phyloP scores from a whole-genome alignment of 2,329 filamentous ascomycete genomes.

The Nothophoma quercina region DNA sequence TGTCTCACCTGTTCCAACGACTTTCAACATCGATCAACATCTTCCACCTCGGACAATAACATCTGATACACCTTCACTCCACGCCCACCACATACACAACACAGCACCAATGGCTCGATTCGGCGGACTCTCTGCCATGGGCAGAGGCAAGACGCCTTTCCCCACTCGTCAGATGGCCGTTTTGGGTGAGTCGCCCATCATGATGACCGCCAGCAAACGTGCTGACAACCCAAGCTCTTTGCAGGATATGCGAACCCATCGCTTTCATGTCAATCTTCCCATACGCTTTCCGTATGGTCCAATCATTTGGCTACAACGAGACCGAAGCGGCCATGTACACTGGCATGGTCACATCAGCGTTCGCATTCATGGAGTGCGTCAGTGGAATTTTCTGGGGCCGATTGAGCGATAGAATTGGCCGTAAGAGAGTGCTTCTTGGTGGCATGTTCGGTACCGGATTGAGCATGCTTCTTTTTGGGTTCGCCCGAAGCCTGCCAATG shows the following conservation, averaged over 20 bases:
- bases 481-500: constrained; percentile 80
- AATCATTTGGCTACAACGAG: constrained; percentile 84
- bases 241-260: constrained; percentile 97
- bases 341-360: constrained; percentile 94
- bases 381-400: constrained; percentile 93
- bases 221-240: constrained; percentile 69
- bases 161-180: constrained; percentile 66
- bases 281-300: constrained; percentile 97
- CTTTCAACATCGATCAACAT: constrained; percentile 10
- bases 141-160: constrained; percentile 56
- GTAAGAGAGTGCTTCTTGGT: constrained; percentile 89
- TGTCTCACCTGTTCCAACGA: constrained; percentile 37
- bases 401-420: constrained; percentile 87
- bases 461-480: constrained; percentile 92
- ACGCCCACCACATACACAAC: constrained; percentile 7
- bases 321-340: constrained; percentile 89
- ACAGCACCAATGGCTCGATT: constrained; percentile 41
- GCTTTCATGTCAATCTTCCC: constrained; percentile 99
- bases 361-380: constrained; percentile 93
- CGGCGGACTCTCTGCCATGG: constrained; percentile 36
- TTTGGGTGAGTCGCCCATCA: constrained; percentile 53
- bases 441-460: constrained; percentile 91
- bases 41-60: constrained; percentile 19
- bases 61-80: constrained; percentile 5
- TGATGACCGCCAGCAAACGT: neutral